Conservation (phyloP, 257 asterid genomes). For the Sherardia arvensis region DNA sequence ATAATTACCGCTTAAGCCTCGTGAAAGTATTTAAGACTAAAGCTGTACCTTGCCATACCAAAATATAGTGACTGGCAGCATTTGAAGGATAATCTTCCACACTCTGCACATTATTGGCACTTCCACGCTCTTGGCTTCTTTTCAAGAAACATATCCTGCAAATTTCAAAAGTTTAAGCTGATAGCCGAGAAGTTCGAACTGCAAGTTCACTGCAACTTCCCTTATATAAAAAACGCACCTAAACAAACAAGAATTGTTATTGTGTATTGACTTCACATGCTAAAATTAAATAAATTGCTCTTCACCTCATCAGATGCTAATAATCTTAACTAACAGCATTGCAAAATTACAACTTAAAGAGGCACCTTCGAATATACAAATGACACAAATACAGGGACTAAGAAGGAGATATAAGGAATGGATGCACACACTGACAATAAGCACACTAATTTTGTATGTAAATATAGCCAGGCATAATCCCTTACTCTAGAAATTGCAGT, state of each 20-base stretch:
- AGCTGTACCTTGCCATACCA: neutral
- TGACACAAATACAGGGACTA: neutral
- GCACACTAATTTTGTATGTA: neutral
- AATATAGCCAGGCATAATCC: neutral
- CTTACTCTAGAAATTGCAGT: neutral
- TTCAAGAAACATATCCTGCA: constrained; percentile 16
- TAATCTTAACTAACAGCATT: neutral
- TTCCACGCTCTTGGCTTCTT: neutral
- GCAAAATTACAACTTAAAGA: neutral
- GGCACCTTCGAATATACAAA: neutral
- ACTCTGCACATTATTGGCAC: neutral
- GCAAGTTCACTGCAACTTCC: neutral
- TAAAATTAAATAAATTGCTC: neutral
- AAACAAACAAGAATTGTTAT: neutral
- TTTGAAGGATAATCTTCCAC: constrained; percentile 5
- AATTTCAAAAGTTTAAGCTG: constrained; percentile 4
- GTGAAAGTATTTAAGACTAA: neutral
- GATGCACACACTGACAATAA: neutral
- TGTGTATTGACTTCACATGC: neutral
- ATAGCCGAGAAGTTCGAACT: constrained; percentile 7
- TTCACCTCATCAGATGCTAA: neutral
- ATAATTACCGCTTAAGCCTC: neutral
- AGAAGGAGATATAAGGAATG: neutral
- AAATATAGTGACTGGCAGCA: neutral
- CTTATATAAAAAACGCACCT: neutral